Conservation (phyloP, 2,329 filamentous ascomycete species). For the Neobulgaria alba region DNA sequence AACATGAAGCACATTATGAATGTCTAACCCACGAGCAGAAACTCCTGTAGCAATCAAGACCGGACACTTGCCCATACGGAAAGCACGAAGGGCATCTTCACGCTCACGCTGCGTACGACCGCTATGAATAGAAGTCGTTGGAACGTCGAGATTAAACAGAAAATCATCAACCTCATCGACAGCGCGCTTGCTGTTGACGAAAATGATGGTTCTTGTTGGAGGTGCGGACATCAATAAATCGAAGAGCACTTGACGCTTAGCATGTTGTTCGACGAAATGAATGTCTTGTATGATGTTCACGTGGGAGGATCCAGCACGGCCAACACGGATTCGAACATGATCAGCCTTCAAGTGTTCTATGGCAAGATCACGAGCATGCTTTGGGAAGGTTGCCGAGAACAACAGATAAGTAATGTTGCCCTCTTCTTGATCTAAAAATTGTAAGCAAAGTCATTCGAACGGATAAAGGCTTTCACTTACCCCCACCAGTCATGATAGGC, state of each 20-base stretch:
- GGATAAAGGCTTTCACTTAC: slow-evolving; percentile 55
- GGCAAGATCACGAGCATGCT: slow-evolving; percentile 66
- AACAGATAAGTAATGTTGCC: slow-evolving; percentile 65
- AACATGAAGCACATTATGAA: slow-evolving; percentile 79
- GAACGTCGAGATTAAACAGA: slow-evolving; percentile 70
- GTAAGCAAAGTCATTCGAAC: too few relatives aligned
- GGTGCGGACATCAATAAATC: slow-evolving; percentile 63
- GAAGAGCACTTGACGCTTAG: slow-evolving; percentile 63
- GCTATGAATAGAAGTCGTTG: slow-evolving; percentile 79
- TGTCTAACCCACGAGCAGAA: slow-evolving; percentile 79
- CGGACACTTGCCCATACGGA: slow-evolving; percentile 65
- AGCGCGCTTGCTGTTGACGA: slow-evolving; percentile 71
- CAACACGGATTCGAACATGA: slow-evolving; percentile 75
- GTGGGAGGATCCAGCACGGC: slow-evolving; percentile 76
- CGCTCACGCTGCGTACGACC: slow-evolving; percentile 85
- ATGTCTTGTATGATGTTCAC: slow-evolving; percentile 75
- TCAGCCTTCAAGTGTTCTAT: slow-evolving; percentile 65
- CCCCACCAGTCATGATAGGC: slow-evolving; percentile 70
- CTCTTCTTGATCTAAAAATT: slow-evolving; percentile 64
- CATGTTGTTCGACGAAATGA: slow-evolving; percentile 52
- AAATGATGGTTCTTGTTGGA: slow-evolving; percentile 76
- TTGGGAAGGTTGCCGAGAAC: slow-evolving; percentile 93
- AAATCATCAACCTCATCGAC: slow-evolving; percentile 85
- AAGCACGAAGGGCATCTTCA: slow-evolving; percentile 82
- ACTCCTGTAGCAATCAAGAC: slow-evolving; percentile 84